Evolutionary conservation across 306 rosid species (phyloP).

Genomic region (Vigna reflexopilosa): DNA sequence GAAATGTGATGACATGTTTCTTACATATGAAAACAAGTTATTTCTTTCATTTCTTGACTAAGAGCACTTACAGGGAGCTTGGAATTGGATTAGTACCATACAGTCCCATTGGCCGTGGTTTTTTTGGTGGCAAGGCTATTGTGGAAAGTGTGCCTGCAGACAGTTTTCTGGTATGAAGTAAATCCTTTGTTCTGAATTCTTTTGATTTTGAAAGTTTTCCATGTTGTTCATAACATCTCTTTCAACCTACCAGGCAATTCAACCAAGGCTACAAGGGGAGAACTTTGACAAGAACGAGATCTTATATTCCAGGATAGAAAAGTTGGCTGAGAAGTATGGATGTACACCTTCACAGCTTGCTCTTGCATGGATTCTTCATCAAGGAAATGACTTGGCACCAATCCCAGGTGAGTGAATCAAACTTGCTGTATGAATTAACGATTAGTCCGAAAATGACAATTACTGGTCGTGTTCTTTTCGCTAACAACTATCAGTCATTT

Average conservation of each 20-base stretch:
- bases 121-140: constrained; percentile 77
- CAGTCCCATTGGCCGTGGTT: constrained; percentile 91
- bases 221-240: neutral
- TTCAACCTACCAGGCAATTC: constrained; percentile 47
- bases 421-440: neutral
- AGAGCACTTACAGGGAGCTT: constrained; percentile 61
- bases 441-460: neutral
- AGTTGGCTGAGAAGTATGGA: constrained; percentile 62
- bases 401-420: constrained; percentile 64
- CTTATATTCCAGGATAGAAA: constrained; percentile 50
- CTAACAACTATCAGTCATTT: neutral
- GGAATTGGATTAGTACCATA: constrained; percentile 90
- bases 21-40: too few species aligned
- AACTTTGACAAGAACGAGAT: constrained; percentile 68
- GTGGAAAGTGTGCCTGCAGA: constrained; percentile 63
- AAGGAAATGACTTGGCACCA: constrained; percentile 69
- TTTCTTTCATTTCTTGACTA: too few species aligned
- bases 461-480: too few species aligned
- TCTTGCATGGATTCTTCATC: constrained; percentile 72
- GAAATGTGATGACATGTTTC: too few species aligned
- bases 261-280: constrained; percentile 69
- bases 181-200: neutral
- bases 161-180: constrained; percentile 54
- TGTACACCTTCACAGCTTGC: constrained; percentile 69
- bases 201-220: neutral